Evolutionary conservation across 2,329 filamentous ascomycete species (phyloP), one percentile per base, ranked within the genome.

Genomic region (Fusarium abutilonis): DNA sequence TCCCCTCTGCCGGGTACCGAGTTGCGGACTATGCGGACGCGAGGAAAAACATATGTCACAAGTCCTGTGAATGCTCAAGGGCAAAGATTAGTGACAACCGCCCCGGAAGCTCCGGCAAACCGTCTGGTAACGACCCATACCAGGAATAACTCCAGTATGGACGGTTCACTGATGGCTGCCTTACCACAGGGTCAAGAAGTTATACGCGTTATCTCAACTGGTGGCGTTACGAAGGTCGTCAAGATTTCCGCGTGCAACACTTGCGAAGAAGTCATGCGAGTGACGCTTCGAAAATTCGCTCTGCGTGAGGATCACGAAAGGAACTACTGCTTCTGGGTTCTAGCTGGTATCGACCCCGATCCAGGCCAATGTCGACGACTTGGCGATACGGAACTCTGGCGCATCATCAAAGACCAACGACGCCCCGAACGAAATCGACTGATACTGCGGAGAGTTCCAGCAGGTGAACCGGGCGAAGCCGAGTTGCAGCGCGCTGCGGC

Each of bases 311-410:
- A 94, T 62, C 93, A 97, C 71, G 91, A 95, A 74, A 87, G 93
- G 70, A 97, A 96, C 72, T 98, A 97, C 78, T 97, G 93, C 79
- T 98, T 99, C 79, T 98, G 95, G 82, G 89, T 97, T 1, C 82
- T 98, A 56, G 89, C 92, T 66, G 94, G 93, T 46, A 81, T 92
- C 35, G 92, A 97, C 43, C 89, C 93, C 2, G 89, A 95, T 67
- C 89, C 92, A 28, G 85, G 84, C 45, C 88, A 93, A 72, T 96
- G 92, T 74, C 88, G 93, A 58, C 88, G 91, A 45, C 82, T 98
- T 35, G 89, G 89, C 31, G 95, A 99, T 71, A 89, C 87, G 5
- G 95, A 99, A 74, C 80, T 99, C 10, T 91, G 95, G 83, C 88
- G 92, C 59, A 91, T 98, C 51, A 96, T 96, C 76, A 93, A 92